Evolutionary conservation across 176 grass and related monocot genomes (phyloP).

Genomic region (Bolboschoenus planiculmis): DNA sequence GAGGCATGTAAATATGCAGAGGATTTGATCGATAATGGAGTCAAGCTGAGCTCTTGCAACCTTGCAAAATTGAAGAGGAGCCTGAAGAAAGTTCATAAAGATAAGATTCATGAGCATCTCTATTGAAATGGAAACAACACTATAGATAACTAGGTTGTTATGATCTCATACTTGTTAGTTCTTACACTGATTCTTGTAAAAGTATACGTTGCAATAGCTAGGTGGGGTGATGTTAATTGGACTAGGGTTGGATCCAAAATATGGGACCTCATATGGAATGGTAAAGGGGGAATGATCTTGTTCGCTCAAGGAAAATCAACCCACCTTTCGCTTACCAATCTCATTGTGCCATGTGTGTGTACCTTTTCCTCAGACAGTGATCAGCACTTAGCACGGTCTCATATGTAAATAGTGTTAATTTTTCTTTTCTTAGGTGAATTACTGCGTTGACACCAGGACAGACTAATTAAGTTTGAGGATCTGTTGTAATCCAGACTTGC

Average conservation of each 20-base stretch:
- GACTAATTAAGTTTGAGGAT: background rate
- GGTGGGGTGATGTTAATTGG: background rate
- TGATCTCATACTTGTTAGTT: background rate
- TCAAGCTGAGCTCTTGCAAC: slow-evolving; percentile 62
- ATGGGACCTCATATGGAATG: background rate
- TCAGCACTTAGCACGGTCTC: background rate
- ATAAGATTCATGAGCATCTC: slow-evolving; percentile 49
- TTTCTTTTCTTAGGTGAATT: background rate
- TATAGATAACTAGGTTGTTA: background rate
- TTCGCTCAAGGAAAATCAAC: too few species aligned
- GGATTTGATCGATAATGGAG: slow-evolving; percentile 73
- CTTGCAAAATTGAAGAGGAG: slow-evolving; percentile 62
- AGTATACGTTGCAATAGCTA: background rate
- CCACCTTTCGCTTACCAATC: too few species aligned
- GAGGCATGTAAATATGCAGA: slow-evolving; percentile 95
- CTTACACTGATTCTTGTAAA: background rate
- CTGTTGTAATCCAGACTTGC: background rate
- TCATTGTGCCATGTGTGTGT: too few species aligned
- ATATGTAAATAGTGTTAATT: background rate
- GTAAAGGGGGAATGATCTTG: background rate
- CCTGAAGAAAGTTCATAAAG: slow-evolving; percentile 50
- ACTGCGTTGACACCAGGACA: background rate
- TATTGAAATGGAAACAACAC: slow-evolving; percentile 68
- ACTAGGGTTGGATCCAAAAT: background rate
- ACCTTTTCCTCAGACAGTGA: background rate